phyloP scores from a whole-genome alignment of 2,329 filamentous ascomycete genomes.

The Exserohilum rostratum region DNA sequence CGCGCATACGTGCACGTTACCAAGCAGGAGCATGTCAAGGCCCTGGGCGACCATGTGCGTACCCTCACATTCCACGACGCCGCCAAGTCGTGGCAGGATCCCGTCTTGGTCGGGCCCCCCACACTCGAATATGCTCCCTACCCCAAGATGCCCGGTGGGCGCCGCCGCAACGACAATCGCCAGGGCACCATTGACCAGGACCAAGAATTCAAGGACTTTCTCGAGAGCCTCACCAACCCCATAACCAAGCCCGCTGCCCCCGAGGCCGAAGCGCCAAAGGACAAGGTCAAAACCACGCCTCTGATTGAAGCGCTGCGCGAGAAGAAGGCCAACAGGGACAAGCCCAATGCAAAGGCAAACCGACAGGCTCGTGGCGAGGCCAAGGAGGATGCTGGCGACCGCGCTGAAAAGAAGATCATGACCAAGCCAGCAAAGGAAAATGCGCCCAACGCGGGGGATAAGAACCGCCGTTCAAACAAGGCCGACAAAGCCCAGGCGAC shows the following conservation, averaged over 20 bases:
- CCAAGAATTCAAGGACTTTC: constrained; percentile 90
- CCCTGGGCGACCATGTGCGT: constrained; percentile 74
- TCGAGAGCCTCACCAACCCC: constrained; percentile 82
- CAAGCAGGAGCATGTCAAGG: constrained; percentile 69
- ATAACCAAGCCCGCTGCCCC: constrained; percentile 61
- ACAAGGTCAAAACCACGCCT: constrained; percentile 80
- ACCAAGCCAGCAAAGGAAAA: constrained; percentile 44
- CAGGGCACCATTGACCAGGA: constrained; percentile 97
- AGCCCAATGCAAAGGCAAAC: constrained; percentile 58
- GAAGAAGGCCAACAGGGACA: constrained; percentile 80
- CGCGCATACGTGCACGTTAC: constrained; percentile 83
- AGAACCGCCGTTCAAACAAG: constrained; percentile 46
- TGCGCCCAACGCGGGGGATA: constrained; percentile 41
- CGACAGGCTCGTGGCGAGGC: constrained; percentile 65
- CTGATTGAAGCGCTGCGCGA: constrained; percentile 88
- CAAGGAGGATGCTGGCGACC: constrained; percentile 66
- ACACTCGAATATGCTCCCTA: constrained; percentile 82
- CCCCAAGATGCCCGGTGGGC: constrained; percentile 77
- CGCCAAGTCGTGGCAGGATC: constrained; percentile 73
- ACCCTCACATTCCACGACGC: constrained; percentile 78
- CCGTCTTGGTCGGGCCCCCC: constrained; percentile 78
- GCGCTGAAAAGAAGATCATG: constrained; percentile 51
- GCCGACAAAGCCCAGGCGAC: constrained; percentile 68
- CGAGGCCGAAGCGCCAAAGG: constrained; percentile 60
- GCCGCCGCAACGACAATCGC: constrained; percentile 77